Evolutionary conservation across 2,329 filamentous ascomycete genomes (phyloP).

Genomic region (Pseudonectria buxi): DNA sequence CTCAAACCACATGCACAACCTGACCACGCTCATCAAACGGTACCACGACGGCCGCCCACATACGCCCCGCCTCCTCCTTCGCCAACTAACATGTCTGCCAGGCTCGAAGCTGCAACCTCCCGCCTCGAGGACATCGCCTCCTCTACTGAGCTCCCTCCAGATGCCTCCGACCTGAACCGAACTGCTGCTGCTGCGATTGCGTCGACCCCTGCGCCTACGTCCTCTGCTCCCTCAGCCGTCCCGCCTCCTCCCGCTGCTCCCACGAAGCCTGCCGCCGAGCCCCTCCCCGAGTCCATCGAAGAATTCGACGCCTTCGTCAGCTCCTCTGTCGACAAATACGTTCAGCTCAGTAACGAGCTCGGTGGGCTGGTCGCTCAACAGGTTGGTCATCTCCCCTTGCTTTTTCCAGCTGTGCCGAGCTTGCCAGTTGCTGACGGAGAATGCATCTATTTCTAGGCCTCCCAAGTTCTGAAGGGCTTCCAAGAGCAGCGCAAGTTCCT

Average conservation of each 20-base stretch:
- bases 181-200: slow-evolving; percentile 28
- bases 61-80: background rate
- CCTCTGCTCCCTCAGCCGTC: slow-evolving; percentile 22
- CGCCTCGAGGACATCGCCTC: slow-evolving; percentile 93
- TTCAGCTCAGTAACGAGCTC: slow-evolving; percentile 68
- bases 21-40: slow-evolving; percentile 98
- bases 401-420: too few species aligned
- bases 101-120: slow-evolving; percentile 94
- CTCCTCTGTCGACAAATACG: slow-evolving; percentile 68
- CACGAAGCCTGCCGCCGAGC: slow-evolving; percentile 39
- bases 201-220: slow-evolving; percentile 27
- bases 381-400: slow-evolving; percentile 38
- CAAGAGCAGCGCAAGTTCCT: slow-evolving; percentile 81
- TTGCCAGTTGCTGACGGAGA: background rate
- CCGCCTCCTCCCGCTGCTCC: slow-evolving; percentile 26
- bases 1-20: slow-evolving; percentile 84
- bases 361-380: slow-evolving; percentile 76
- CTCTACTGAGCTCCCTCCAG: slow-evolving; percentile 56
- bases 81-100: slow-evolving; percentile 34
- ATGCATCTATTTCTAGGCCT: slow-evolving; percentile 32
- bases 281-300: slow-evolving; percentile 69
- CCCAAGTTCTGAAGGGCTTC: slow-evolving; percentile 59
- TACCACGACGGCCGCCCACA: slow-evolving; percentile 33
- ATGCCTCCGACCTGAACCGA: slow-evolving; percentile 39
- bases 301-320: slow-evolving; percentile 80